Percentiles rank a stretch among this genome's conserved stretches.
Evolutionary conservation across 208 protist genomes (phyloP).

Genomic region (Leishmania amazonensis): DNA sequence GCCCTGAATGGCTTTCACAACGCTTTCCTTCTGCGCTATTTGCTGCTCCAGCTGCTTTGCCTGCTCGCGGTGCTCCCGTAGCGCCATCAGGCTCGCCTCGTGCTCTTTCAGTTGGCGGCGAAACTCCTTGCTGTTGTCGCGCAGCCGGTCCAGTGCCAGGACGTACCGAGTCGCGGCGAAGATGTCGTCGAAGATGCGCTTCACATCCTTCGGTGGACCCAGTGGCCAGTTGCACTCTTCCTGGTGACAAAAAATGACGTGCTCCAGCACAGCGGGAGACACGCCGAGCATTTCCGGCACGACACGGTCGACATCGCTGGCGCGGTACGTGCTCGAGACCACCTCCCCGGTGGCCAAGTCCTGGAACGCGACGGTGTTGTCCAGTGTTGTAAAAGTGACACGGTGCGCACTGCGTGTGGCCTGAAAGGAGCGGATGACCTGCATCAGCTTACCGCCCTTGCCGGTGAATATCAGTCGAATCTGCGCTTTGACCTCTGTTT

Average conservation of each 20-base stretch:
- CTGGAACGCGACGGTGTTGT: slow-evolving; percentile 93
- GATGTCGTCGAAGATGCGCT: slow-evolving; percentile 99
- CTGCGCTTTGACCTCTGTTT: slow-evolving; percentile 97
- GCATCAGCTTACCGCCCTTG: slow-evolving; percentile 80
- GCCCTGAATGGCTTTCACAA: slow-evolving; percentile 39
- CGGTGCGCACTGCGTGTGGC: slow-evolving; percentile 89
- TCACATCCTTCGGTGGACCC: slow-evolving; percentile 92
- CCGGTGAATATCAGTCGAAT: slow-evolving; percentile 95
- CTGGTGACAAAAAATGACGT: slow-evolving; percentile 98
- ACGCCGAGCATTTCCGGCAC: slow-evolving; percentile 98
- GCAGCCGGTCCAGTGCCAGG: slow-evolving; percentile 84
- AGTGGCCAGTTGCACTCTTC: slow-evolving; percentile 99
- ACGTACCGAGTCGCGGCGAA: slow-evolving; percentile 97
- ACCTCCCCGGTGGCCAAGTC: slow-evolving; percentile 84
- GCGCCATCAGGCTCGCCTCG: slow-evolving; percentile 70
- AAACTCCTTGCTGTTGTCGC: slow-evolving; percentile 89
- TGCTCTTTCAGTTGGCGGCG: slow-evolving; percentile 83
- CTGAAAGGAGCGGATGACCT: slow-evolving; percentile 94
- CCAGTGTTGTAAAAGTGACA: slow-evolving; percentile 92
- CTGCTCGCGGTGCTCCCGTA: slow-evolving; percentile 83
- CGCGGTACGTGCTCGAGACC: slow-evolving; percentile 83
- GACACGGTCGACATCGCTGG: slow-evolving; percentile 95
- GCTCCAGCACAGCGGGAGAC: slow-evolving; percentile 97
- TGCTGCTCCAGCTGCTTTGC: slow-evolving; percentile 61
- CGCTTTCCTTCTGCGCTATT: slow-evolving; percentile 64